Conservation (phyloP, 352 stramenopile species). For the Globisporangium orthogonon region DNA sequence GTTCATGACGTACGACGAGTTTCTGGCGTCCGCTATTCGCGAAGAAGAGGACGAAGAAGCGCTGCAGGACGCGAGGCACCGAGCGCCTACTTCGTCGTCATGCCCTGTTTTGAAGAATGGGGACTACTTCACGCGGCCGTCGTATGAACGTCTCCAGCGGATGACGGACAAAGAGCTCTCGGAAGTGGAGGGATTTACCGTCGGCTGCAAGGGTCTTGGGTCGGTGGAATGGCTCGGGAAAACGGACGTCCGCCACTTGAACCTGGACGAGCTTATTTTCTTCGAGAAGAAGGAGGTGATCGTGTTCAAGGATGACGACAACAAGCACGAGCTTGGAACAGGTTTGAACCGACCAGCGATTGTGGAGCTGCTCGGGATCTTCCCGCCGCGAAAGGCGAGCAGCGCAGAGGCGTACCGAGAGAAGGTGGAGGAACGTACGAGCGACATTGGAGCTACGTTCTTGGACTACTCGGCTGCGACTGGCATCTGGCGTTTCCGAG, state of each 20-base stretch:
- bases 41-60: conserved; percentile 32
- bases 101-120: conserved; percentile 69
- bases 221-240: conserved; percentile 77
- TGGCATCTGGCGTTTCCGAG: conserved; percentile 80
- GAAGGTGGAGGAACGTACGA: conserved; percentile 67
- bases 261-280: conserved; percentile 71
- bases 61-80: conserved; percentile 5
- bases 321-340: conserved; percentile 68
- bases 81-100: conserved; percentile 21
- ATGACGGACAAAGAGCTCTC: conserved; percentile 69
- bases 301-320: conserved; percentile 79
- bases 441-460: conserved; percentile 71
- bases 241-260: conserved; percentile 73
- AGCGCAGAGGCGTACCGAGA: conserved; percentile 65
- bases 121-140: conserved; percentile 75
- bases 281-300: conserved; percentile 86
- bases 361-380: conserved; percentile 73
- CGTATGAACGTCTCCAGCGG: conserved; percentile 56
- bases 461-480: conserved; percentile 69
- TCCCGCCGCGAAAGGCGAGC: conserved; percentile 55
- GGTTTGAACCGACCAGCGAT: conserved; percentile 75
- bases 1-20: conserved; percentile 82
- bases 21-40: conserved; percentile 56
- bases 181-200: conserved; percentile 66
- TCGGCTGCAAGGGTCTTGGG: conserved; percentile 72